Percentiles rank a stretch among this genome's conserved stretches.
Conservation (phyloP, 2,329 filamentous ascomycete genomes). For the Botrytis galanthina region DNA sequence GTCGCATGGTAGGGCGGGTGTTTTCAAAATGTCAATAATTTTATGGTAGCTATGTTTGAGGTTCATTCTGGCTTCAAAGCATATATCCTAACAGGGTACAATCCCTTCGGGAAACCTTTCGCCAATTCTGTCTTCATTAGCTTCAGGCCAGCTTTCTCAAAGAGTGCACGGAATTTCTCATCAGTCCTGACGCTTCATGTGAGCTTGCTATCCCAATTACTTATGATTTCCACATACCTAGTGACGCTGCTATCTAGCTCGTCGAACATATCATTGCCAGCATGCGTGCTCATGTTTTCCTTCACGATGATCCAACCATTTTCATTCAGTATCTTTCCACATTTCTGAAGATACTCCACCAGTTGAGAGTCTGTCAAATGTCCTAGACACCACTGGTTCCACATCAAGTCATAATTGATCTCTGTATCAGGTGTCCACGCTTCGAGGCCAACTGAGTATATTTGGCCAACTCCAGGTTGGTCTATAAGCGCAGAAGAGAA, state of each 20-base stretch:
- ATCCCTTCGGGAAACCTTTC: constrained; percentile 57
- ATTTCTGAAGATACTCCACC: constrained; percentile 62
- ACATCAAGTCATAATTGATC: constrained; percentile 72
- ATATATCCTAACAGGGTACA: constrained; percentile 77
- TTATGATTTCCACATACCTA: constrained; percentile 42
- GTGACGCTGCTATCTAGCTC: constrained; percentile 75
- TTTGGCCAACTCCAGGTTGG: constrained; percentile 56
- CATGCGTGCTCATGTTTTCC: constrained; percentile 55
- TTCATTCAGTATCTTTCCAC: constrained; percentile 53
- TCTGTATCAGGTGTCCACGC: constrained; percentile 56
- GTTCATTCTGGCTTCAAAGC: constrained; percentile 49
- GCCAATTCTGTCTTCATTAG: constrained; percentile 72
- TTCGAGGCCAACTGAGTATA: constrained; percentile 74
- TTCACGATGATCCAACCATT: constrained; percentile 67
- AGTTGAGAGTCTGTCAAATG: constrained; percentile 76
- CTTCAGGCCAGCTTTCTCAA: constrained; percentile 64
- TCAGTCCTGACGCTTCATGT: constrained; percentile 54
- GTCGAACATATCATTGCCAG: constrained; percentile 68
- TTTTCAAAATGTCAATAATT: neutral
- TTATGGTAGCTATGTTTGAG: neutral
- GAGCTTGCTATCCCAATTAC: neutral
- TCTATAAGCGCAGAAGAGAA: constrained; percentile 66
- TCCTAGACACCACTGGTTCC: constrained; percentile 88
- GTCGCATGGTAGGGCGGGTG: neutral
- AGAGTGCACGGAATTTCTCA: constrained; percentile 66